A percentile compares a stretch with the other conserved stretches of the same genome.
Evolutionary conservation across 2,329 filamentous ascomycete species (phyloP).

Genomic region (Diaporthe citriasiana): DNA sequence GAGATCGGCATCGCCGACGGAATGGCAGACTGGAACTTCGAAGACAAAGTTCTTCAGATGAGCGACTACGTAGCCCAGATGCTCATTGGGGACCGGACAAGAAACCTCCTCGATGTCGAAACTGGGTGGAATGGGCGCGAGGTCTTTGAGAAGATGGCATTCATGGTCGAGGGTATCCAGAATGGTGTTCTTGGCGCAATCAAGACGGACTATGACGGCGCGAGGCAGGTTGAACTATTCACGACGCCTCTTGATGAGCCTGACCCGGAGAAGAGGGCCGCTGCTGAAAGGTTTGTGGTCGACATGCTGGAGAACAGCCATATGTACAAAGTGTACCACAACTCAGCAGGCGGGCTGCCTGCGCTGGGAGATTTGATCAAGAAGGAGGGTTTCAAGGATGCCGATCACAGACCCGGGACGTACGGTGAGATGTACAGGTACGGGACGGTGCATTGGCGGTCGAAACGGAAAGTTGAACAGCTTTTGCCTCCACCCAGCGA

Average conservation of each 20-base stretch:
- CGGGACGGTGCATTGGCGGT: conserved; percentile 22
- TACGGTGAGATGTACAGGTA: conserved; percentile 18
- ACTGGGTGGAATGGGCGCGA: conserved; percentile 11
- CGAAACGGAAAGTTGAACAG: conserved; percentile 1
- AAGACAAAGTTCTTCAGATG: conserved; percentile 23
- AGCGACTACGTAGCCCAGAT: conserved; percentile 32
- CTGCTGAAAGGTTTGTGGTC: conserved; percentile 31
- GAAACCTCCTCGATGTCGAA: conserved; percentile 2
- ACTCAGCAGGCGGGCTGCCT: conserved; percentile 14
- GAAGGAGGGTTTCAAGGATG: conserved; percentile 35
- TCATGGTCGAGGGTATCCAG: conserved; percentile 17
- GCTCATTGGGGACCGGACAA: conserved; percentile 22
- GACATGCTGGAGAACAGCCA: conserved; percentile 34
- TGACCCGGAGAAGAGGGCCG: conserved; percentile 22
- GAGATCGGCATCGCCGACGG: conserved; percentile 22
- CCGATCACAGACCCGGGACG: conserved; percentile 19
- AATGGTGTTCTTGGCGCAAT: conserved; percentile 8
- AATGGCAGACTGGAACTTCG: conserved; percentile 11
- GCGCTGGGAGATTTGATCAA: conserved; percentile 20
- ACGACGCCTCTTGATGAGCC: conserved; percentile 2
- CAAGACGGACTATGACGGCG: conserved; percentile 27
- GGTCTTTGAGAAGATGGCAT: conserved; percentile 4
- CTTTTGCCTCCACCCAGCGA: neutral
- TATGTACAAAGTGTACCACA: conserved; percentile 27
- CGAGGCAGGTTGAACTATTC: conserved; percentile 33